Percentiles rank a stretch among this genome's conserved stretches.
These are phyloP conservation scores for Aspergillus brasiliensis DNA, from an alignment of 2,329 filamentous ascomycete genomes.

Conservation along the genomic window DNA sequence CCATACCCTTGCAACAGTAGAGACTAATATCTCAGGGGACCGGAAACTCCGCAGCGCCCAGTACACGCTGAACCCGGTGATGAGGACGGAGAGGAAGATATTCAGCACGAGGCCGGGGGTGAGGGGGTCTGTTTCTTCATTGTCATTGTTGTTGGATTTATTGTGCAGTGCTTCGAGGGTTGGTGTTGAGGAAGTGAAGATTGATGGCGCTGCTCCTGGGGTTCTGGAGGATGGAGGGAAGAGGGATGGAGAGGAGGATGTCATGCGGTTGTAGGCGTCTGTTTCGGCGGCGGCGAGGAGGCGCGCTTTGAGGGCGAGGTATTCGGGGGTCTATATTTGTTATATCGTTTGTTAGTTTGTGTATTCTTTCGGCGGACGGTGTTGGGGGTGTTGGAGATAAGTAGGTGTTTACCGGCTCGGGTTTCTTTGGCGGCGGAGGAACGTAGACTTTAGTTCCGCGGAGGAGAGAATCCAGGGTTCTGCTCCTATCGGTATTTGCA, in stretches of 20 bases:
- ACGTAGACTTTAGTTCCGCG: conserved; percentile 71
- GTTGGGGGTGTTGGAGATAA: background rate
- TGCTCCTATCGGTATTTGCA: background rate
- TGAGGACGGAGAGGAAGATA: conserved; percentile 81
- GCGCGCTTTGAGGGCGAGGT: conserved; percentile 82
- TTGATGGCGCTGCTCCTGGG: conserved; percentile 31
- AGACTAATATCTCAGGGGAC: conserved; percentile 34
- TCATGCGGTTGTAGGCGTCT: conserved; percentile 78
- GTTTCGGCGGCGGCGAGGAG: conserved; percentile 82
- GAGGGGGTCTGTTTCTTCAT: conserved; percentile 48
- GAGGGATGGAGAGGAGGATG: conserved; percentile 58
- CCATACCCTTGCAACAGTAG: conserved; percentile 20
- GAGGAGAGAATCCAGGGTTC: conserved; percentile 70
- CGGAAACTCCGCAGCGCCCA: conserved; percentile 44
- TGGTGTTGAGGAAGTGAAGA: conserved; percentile 59
- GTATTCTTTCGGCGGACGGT: background rate
- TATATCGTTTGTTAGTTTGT: background rate
- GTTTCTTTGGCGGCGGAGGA: conserved; percentile 77
- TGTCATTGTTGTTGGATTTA: conserved; percentile 32
- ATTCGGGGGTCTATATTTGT: conserved; percentile 65
- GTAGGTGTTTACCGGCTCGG: conserved; percentile 67
- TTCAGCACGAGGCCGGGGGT: conserved; percentile 73
- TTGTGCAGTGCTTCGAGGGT: conserved; percentile 52
- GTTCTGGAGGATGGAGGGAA: conserved; percentile 53
- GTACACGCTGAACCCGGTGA: conserved; percentile 55